Evolutionary conservation across 179 eudicot genomes (phyloP), one percentile per base, ranked within the genome.

Genomic region (Heliamphora pulchella): DNA sequence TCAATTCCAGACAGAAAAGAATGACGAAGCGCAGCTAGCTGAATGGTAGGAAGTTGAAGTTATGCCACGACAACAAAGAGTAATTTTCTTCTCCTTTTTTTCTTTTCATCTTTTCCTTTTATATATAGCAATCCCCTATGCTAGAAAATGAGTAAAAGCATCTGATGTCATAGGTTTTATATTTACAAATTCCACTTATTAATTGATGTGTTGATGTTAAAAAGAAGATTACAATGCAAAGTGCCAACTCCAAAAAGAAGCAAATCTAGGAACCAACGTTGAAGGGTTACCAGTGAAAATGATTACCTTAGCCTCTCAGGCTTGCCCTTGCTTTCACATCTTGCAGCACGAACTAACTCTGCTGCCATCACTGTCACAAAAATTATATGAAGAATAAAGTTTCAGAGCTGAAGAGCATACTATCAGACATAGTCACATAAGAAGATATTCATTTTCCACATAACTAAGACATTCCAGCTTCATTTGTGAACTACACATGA

Each of bases 341-440:
- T 84, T 75, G 91, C 97, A 46, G 86, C 86, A 82, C 97, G 92
- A 80, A 96, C 98, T 74, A 94, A 87, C 83, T 96, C 99, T 76
- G 99, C 99, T 67, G 99, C 99, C 98, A 96, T 96, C 84, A 96
- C 98, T 96, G 89, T 76, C 83, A 85, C 55, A 44, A 86, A 17
- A 77, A 61, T 75, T 47, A 64, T 75, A 80, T 51, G 3, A 75
- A 46, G 6, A 74, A 67, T 8, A 13, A 78, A 47, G 73, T 22
- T 14, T 15, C 14, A 39, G n/a, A 72, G 48, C 3, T 8, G 64
- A 74, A 13, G n/a, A 81, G 22, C 54, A 67, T 14, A 67, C 10
- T 43, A 51, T 61, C 71, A 66, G 47, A 53, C 63, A 22, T 46
- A 8, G 46, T 3, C 46, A 31, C 31, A 31, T 31, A 31, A 31